Evolutionary conservation across 257 asterid species (phyloP).

Genomic region (Ajuga chamaepitys): DNA sequence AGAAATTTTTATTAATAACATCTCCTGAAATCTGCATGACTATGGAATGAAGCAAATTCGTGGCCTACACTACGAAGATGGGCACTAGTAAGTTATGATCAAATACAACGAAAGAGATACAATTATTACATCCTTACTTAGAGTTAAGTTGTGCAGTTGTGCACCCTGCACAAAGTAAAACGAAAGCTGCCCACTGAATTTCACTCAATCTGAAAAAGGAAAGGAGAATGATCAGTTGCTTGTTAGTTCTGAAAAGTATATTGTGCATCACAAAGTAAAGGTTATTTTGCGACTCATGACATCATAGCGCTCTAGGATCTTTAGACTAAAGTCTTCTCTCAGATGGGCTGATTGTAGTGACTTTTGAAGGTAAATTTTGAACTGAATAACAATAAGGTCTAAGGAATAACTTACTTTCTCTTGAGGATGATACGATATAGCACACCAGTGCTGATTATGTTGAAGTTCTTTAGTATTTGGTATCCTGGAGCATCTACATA

Average conservation of each 20-base stretch:
- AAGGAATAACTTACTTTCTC: conserved; percentile 57
- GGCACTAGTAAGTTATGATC: not conserved
- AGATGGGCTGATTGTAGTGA: not conserved
- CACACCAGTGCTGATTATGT: conserved; percentile 95
- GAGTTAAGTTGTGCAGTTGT: conserved; percentile 98
- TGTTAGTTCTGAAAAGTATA: conserved; percentile 1
- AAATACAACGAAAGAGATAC: conserved; percentile 10
- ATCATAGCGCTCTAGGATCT: not conserved
- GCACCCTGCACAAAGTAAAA: conserved; percentile 98
- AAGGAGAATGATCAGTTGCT: not conserved
- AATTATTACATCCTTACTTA: conserved; percentile 46
- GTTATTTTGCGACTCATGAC: not conserved
- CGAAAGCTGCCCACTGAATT: conserved; percentile 96
- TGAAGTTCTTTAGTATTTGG: conserved; percentile 91
- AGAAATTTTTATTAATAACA: too few relatives aligned
- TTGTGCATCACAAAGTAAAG: not conserved
- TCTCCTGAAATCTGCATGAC: too few relatives aligned
- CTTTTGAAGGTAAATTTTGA: conserved; percentile 7
- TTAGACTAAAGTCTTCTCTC: not conserved
- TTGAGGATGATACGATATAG: conserved; percentile 86
- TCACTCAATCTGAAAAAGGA: conserved; percentile 69
- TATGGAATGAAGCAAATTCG: not conserved
- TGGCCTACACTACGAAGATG: not conserved
- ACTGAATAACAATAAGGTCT: conserved; percentile 4
- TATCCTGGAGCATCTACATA: conserved; percentile 99